Evolutionary conservation across 2,329 filamentous ascomycete species (phyloP), one percentile per base, ranked within the genome.

Genomic region (Diaporthe amygdali): DNA sequence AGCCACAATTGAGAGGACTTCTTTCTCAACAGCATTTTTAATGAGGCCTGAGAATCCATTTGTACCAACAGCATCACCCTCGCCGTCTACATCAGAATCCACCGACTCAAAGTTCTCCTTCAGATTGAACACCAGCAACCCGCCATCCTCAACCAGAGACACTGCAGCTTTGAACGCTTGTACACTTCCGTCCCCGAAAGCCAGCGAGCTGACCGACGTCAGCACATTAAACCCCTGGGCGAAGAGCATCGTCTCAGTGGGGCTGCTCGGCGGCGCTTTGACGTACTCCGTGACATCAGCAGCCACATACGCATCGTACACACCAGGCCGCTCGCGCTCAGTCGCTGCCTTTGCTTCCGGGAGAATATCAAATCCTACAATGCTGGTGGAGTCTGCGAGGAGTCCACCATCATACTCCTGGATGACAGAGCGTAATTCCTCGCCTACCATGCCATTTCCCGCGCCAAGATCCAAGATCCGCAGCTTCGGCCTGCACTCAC

Each of bases 71-170:
- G 10, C 41, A 1, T 7, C 14, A 4, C 27, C 27, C 1, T 27
- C n/a, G 3, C 14, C 41, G 17, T n/a, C 39, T 2, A 6, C 3
- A 14, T 20, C 17, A 9, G 8, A 3, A 0, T 10, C 37, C 20
- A 39, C 27, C 27, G 14, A 15, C 27, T 70, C 63, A 20, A 52
- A 41, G 6, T 44, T 37, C 14, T 66, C 52, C 51, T 61, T 63
- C 20, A 71, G 15, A 20, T 71, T 71, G 37, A 71, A 71, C 6
- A 61, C 22, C 20, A 71, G 9, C 34, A 71, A 30, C 17, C 63
- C 63, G 6, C 54, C 69, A 34, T 61, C 46, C 1, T 68, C 41
- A 27, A 68, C n/a, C 37, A 71, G 52, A n/a, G 69, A 68, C 2
- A 63, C 44, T 7, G 63, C 52, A 10, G 69, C 63, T 44, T 61